Percentiles rank a stretch among this genome's conserved stretches.
phyloP scores from a whole-genome alignment of 768 basidiomycete species.

The Strobilomyces echinocephalus region DNA sequence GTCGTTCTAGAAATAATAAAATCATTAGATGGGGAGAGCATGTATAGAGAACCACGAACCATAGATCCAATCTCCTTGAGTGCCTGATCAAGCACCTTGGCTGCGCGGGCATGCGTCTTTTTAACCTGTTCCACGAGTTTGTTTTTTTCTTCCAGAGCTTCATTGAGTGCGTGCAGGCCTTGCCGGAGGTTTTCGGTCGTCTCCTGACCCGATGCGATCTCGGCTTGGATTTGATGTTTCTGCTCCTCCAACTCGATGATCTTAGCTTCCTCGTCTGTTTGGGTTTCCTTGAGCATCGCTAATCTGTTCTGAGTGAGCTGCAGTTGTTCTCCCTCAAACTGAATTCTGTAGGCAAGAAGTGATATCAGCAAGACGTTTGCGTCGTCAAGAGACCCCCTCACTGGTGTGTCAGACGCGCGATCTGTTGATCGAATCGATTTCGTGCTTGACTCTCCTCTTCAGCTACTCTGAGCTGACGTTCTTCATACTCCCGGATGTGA shows the following conservation, averaged over 20 bases:
- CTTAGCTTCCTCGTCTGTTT: conserved; percentile 49
- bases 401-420: conserved; percentile 83
- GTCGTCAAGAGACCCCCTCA: conserved; percentile 32
- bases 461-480: conserved; percentile 81
- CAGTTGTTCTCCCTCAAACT: conserved; percentile 79
- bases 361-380: conserved; percentile 1
- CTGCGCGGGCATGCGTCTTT: conserved; percentile 60
- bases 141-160: conserved; percentile 65
- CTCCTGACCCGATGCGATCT: conserved; percentile 56
- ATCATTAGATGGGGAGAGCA: conserved; percentile 22
- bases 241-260: conserved; percentile 51
- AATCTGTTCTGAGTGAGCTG: conserved; percentile 61
- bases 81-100: conserved; percentile 77
- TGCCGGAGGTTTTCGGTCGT: conserved; percentile 54
- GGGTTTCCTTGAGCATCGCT: conserved; percentile 45
- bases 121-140: conserved; percentile 74
- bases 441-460: conserved; percentile 85
- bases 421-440: conserved; percentile 79
- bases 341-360: conserved; percentile 43
- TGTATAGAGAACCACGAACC: conserved; percentile 38
- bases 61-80: conserved; percentile 84
- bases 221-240: conserved; percentile 49
- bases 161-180: conserved; percentile 57
- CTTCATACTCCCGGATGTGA: conserved; percentile 91
- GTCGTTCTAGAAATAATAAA: conserved; percentile 53